Evolutionary conservation across 768 basidiomycete species (phyloP), one percentile per base, ranked within the genome.

Genomic region (Pisolithus sp.): DNA sequence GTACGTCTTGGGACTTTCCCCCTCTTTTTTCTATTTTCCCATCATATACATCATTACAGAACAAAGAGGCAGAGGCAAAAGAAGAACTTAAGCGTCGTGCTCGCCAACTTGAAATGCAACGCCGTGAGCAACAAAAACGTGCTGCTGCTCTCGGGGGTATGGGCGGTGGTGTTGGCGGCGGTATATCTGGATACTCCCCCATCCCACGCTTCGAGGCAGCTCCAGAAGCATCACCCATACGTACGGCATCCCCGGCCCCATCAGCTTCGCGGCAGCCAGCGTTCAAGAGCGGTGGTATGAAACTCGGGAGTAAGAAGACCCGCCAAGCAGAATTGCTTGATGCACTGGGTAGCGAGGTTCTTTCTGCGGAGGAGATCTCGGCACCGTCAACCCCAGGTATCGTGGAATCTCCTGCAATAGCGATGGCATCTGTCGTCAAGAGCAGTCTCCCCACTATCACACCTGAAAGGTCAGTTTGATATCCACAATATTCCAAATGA

Each of bases 41-140:
- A 17, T 28, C 15, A 8, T 15, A 24, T 2, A 12, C 5, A 15
- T 23, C 42, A 31, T 31, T 13, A 43, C 46, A 94, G 87, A 98
- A 99, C 76, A 98, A 98, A 71, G 96, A 99, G 71, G 93, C 93
- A 6, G 96, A 99, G 63, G 96, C 95, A 2, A 99, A 99, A 67
- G 96, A 99, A 67, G 95, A 97, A 63, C 86, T 99, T 64, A 98
- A 98, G 68, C 84, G 96, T 38, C 86, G 95, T 28, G 94, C 96
- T 0, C 96, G 96, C 67, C 93, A 97, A 63, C 82, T 99, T 55
- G 96, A 99, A 69, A 89, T 96, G 84, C 96, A 98, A 64, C 83
- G 95, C 39, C 78, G 94, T 31, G 95, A 99, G 65, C 92, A 94
- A 66, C 92, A 95, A 58, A 77, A 83, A 53, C 85, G 92, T 20